These are phyloP conservation scores for Sporobolomyces pararoseus DNA, from an alignment of 768 basidiomycete genomes.

Conservation along the genomic window DNA sequence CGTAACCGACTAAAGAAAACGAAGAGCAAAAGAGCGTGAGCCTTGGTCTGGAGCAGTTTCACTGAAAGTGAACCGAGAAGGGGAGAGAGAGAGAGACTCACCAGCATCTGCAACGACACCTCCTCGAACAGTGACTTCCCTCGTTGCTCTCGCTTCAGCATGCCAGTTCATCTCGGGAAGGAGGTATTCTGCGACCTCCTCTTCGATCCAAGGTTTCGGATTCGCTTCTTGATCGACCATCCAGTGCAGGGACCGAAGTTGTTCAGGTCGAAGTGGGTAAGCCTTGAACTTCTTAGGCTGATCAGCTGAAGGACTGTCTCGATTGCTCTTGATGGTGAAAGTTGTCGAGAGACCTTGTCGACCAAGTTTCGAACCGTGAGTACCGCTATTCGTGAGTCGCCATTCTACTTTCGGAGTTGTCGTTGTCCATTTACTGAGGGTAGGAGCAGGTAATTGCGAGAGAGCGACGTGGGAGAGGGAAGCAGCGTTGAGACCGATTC, in stretches of 20 bases:
- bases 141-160: constrained; percentile 82
- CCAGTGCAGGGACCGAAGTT: constrained; percentile 85
- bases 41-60: neutral
- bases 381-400: constrained; percentile 60
- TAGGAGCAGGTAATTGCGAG: constrained; percentile 65
- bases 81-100: constrained; percentile 1
- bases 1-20: constrained; percentile 83
- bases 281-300: constrained; percentile 61
- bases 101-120: constrained; percentile 85
- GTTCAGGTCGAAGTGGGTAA: constrained; percentile 65
- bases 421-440: constrained; percentile 41
- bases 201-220: constrained; percentile 71
- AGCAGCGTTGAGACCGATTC: constrained; percentile 80
- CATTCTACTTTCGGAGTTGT: constrained; percentile 57
- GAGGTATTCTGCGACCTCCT: constrained; percentile 88
- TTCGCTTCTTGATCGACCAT: constrained; percentile 80
- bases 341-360: constrained; percentile 51
- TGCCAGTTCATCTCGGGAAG: constrained; percentile 84
- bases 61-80: too few relatives aligned
- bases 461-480: constrained; percentile 82
- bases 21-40: too few relatives aligned
- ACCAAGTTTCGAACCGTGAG: constrained; percentile 50
- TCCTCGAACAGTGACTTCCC: constrained; percentile 70
- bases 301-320: constrained; percentile 55
- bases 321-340: constrained; percentile 71